Base-by-base conservation (phyloP, 805 yeast genomes). In the Candida gorgasii region DNA sequence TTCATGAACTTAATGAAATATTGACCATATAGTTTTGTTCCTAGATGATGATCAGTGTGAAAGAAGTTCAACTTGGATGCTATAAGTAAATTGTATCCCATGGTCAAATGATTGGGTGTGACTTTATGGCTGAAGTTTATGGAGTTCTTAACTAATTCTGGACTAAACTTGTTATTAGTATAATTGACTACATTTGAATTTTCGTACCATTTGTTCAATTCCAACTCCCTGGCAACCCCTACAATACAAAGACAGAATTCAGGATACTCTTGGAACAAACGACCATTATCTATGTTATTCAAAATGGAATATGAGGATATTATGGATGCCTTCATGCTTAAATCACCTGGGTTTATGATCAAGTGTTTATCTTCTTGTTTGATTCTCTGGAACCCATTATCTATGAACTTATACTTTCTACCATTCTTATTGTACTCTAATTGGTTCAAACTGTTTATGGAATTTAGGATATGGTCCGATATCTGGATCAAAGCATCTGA, bases 1-100 rank as follows among this genome's bases (percentile, higher is more conserved):
- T 48, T 48, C 33, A 76, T 65, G 23, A 64, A 63, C 36, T 62
- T 58, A 27, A 65, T 61, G 61, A 78, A 57, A 47, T 65, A 71
- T 30, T 52, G 46, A 0, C 80, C 79, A 43, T 76, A 79, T 15
- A 76, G 54, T 39, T 62, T 66, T n/a, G 78, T 73, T 40, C 78
- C 72, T 14, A 74, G 69, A 53, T 72, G 78, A 51, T 78, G 83
- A 52, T 78, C 82, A 1, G 81, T 74, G 46, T 77, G 82, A 42
- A 76, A 62, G 49, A 76, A 78, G 51, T 76, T 75, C 46, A 77
- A 63, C 47, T 75, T 76, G 13, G 79, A 58, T 14, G 77, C 72
- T 22, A 70, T 59, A 45, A 77, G 43, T 13, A 78, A 54, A 47
- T 64, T 61, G 33, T 69, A 56, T 3, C 81, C 82, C 51, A 60